Evolutionary conservation across 2,329 filamentous ascomycete genomes (phyloP), one percentile per base, ranked within the genome.

Genomic region (Trichoderma sp.): DNA sequence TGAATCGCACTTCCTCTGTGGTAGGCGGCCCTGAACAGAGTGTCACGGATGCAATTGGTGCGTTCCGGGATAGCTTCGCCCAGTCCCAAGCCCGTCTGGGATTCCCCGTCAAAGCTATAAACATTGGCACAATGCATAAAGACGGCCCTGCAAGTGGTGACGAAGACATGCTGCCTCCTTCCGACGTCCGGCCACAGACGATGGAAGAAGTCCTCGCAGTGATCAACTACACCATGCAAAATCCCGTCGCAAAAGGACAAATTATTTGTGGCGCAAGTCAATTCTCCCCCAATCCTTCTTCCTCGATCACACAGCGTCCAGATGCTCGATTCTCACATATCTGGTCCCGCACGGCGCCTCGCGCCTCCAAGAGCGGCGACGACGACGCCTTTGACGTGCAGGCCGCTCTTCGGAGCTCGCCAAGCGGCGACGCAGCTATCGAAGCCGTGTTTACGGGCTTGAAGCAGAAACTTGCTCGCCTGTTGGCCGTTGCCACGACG

Each of bases 251-350:
- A 53, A 50, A 56, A 35, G 74, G 31, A 31, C 69, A 76, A 18
- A 64, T 76, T 31, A 68, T 76, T 18, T 76, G 75, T 27, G 75
- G 63, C 24, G 63, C 68, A 21, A 53, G 24, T 4, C 53, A 68
- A 33, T 69, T 66, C 14, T 33, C 56, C 9, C 67, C 67, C 7
- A 24, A 71, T 12, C 12, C 27, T 6, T 41, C 33, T n/a, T n/a
- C 60, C 9, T 12, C 31, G 11, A 7, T 16, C 7, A 41, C 53
- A 8, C 62, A 66, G 16, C 67, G 69, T 4, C 71, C 21, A 56
- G 75, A 76, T 33, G 69, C 75, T 27, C 69, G 60, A 21, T 76
- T 76, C 75, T 53, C 69, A 12, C 75, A 76, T 38, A 5, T 76
- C 29, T 76, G 75, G 75, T 62, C 75, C 14, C 59, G 67, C 33